Base-by-base conservation (phyloP, 306 rosid genomes). In the Ormosia emarginata region DNA sequence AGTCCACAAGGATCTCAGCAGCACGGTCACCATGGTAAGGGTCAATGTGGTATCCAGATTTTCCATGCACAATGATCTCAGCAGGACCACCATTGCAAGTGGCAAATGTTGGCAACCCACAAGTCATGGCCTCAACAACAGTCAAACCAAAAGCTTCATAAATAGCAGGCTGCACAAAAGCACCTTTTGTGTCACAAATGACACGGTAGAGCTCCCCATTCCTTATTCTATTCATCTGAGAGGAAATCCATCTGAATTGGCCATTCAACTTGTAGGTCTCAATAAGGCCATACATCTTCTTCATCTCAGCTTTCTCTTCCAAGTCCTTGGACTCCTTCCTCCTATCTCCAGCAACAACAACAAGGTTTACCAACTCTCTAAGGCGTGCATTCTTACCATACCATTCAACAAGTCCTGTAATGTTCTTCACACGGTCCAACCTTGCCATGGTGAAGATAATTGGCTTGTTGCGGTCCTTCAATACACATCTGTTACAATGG, bases 381-480 rank as follows among this genome's bases (percentile, higher is more conserved):
- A 96, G 97, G 24, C 81, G 86, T 0, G 81, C 84, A 2, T 91
- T 96, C 90, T 93, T 96, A 0, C 98, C 98, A 2, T 91, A 96
- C 99, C 99, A 96, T 84, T 96, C 99, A 0, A 96, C 99, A 5
- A 96, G 97, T 14, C 99, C 99, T 0, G 98, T 85, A 36, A 96
- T 92, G 89, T 96, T 96, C 87, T 96, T 96, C 83, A 96, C 99
- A 0, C 98, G 97, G 83, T 96, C 99, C 83, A 96, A 72, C 84
- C 99, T 93, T 30, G 99, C 98, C 99, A 96, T 96, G 62, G 99
- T 93, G 92, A 96, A 96, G 82, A 96, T 88, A 18, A 96, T 91
- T 46, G 99, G 99, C 92, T 95, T 95, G 91, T 49, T 93, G 29
- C 89, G 88, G 89, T 93, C 99, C 90, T 92, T 93, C 92, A 95